phyloP scores from a whole-genome alignment of 345 rosid genomes.

The Linum trigynum region DNA sequence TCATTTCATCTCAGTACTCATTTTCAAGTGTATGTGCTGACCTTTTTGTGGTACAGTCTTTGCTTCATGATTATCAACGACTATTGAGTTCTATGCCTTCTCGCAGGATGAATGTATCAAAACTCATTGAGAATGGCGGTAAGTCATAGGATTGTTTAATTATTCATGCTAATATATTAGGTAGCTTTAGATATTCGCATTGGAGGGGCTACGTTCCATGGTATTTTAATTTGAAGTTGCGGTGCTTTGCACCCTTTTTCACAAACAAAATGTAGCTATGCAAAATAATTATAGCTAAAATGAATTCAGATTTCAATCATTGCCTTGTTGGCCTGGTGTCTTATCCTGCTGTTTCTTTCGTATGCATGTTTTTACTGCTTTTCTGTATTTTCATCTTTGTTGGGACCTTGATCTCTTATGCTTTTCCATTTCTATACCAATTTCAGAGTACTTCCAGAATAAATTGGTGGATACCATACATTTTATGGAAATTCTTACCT shows the following conservation, averaged over 20 bases:
- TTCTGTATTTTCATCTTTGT: not conserved
- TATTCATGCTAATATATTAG: not conserved
- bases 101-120: constrained; percentile 93
- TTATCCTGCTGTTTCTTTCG: not conserved
- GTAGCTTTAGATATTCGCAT: too few relatives aligned
- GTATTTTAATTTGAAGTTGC: too few relatives aligned
- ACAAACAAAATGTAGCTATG: too few relatives aligned
- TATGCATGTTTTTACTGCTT: not conserved
- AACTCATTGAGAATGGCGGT: constrained; percentile 95
- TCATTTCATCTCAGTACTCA: constrained; percentile 16
- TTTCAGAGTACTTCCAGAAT: constrained; percentile 94
- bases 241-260: too few relatives aligned
- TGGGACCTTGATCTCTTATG: not conserved
- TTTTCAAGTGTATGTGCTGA: constrained; percentile 32
- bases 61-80: constrained; percentile 99
- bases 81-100: constrained; percentile 93
- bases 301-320: too few relatives aligned
- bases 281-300: too few relatives aligned
- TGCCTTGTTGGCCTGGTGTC: not conserved
- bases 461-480: constrained; percentile 99
- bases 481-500: constrained; percentile 92
- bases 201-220: too few relatives aligned
- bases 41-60: constrained; percentile 66
- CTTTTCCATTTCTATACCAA: constrained; percentile 5
- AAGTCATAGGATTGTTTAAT: constrained; percentile 16